Evolutionary conservation across 768 basidiomycete genomes (phyloP).

Genomic region (Suillus cothurnatus): DNA sequence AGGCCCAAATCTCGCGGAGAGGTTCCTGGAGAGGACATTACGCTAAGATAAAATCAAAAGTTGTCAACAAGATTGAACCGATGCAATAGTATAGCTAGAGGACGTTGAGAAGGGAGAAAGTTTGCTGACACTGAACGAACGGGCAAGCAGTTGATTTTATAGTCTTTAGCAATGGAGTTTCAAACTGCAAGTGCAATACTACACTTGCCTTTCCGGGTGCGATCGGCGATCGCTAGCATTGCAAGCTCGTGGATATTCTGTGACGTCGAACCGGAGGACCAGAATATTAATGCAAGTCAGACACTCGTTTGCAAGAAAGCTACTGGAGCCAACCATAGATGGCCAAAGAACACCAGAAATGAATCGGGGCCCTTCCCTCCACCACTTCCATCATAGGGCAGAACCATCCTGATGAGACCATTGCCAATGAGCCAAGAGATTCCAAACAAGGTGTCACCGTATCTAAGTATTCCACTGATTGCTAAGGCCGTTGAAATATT

Average conservation of each 20-base stretch:
- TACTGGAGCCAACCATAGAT: background rate
- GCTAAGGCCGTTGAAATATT: background rate
- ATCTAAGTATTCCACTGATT: background rate
- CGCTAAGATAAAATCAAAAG: background rate
- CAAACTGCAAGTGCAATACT: slow-evolving; percentile 1
- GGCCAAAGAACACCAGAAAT: background rate
- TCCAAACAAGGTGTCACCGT: background rate
- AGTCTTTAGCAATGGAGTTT: background rate
- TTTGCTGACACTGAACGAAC: background rate
- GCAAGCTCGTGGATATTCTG: background rate
- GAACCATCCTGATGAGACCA: background rate
- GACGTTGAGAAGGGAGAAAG: background rate
- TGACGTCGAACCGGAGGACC: background rate
- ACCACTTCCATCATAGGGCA: background rate
- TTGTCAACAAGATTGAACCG: background rate
- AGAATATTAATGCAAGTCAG: background rate
- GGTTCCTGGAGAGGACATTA: background rate
- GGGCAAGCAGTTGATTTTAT: background rate
- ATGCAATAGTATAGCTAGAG: background rate
- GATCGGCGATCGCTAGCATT: slow-evolving; percentile 1
- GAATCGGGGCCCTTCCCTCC: background rate
- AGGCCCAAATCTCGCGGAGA: background rate
- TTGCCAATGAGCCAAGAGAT: background rate
- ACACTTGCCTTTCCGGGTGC: background rate
- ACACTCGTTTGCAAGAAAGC: background rate